Evolutionary conservation across 169 alveolate species (phyloP), one percentile per base, ranked within the genome.

Genomic region (Miamiensis avidus): DNA sequence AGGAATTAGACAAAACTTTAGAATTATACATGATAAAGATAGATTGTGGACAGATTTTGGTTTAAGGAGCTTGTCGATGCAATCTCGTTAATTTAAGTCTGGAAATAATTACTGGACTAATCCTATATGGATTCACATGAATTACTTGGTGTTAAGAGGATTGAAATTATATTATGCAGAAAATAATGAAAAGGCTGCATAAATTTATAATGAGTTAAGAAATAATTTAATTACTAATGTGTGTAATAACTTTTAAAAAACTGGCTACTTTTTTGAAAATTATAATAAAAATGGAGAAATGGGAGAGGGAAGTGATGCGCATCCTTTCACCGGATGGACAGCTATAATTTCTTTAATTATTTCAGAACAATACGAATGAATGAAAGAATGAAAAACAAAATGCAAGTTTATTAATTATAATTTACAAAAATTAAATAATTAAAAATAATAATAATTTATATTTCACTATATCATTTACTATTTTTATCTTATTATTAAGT

Each of bases 291-390:
- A 93, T 34, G 69, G 69, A 49, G 83, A 81, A 32, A 88, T 85
- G 65, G 96, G 97, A 74, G 25, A 82, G 32, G 98, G 98, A 29
- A 85, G 84, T 34, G 89, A 88, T 29, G 87, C 92, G 74, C 89
- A 93, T 87, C 98, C 98, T 29, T 95, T 95, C 83, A 91, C 91
- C 76, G 98, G 98, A 26, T 95, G 98, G 98, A 95, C 96, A 28
- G 74, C 96, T 28, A 89, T 92, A 26, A 88, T 93, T 25, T 73
- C 92, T 74, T 75, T 89, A 73, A 89, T 93, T n/a, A 72, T 85
- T 28, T 81, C 91, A 82, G 93, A 92, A 76, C 81, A 84, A 49
- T 92, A 92, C 87, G 82, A 78, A 34, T 86, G 69, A 49, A 49
- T 49, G 69, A 49, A 4, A 11, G 4, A 11, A 20, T 49, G 20